Evolutionary conservation across 1,139 yeast species (phyloP).

Genomic region (Taiozyma onychis): DNA sequence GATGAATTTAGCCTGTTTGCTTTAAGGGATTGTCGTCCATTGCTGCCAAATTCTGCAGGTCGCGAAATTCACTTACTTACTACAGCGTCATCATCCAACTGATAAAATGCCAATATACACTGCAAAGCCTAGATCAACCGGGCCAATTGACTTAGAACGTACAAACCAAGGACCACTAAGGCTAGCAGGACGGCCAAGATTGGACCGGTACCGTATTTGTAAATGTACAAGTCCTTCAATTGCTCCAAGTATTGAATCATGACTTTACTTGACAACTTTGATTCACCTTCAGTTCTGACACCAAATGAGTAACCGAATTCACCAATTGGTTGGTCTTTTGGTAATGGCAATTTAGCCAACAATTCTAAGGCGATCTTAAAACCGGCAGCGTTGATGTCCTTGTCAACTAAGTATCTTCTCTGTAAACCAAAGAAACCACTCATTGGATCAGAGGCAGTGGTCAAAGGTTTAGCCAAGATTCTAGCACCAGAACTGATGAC

Average conservation of each 20-base stretch:
- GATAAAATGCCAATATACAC: neutral
- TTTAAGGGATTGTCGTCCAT: neutral
- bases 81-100: neutral
- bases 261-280: conserved; percentile 40
- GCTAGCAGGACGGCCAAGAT: conserved; percentile 26
- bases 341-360: conserved; percentile 37
- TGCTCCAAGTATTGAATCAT: conserved; percentile 39
- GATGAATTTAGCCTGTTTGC: neutral
- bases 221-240: conserved; percentile 36
- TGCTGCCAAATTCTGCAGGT: neutral
- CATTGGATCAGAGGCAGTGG: conserved; percentile 43
- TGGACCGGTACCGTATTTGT: conserved; percentile 35
- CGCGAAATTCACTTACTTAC: neutral
- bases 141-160: neutral
- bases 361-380: conserved; percentile 42
- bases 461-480: conserved; percentile 38
- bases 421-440: conserved; percentile 43
- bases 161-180: conserved; percentile 20
- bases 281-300: conserved; percentile 44
- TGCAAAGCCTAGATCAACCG: neutral
- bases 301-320: conserved; percentile 44
- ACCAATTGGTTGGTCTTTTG: conserved; percentile 31
- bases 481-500: conserved; percentile 41
- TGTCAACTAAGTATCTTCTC: conserved; percentile 32
- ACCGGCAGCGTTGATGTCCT: conserved; percentile 36